Evolutionary conservation across 2,329 filamentous ascomycete species (phyloP), one percentile per base, ranked within the genome.

Genomic region (Pseudogymnoascus destructans): DNA sequence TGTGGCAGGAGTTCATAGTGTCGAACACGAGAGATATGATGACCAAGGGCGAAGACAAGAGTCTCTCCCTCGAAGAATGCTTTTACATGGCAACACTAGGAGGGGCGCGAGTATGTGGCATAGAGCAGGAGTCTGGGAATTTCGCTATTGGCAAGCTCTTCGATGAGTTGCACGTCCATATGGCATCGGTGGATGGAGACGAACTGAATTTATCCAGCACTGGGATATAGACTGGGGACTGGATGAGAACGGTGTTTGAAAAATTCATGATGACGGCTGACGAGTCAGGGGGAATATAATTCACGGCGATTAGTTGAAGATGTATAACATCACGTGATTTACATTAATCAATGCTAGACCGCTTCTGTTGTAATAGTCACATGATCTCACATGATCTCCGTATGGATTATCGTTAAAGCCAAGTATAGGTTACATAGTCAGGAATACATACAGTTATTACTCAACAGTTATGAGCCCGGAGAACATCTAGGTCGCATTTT

Each of bases 251-350:
- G 13, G 21, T 60, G 2, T 69, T 95, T 0, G 87, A 88, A 58
- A 96, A 96, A 75, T 96, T 92, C 90, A 74, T 96, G 61, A 96
- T 87, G 73, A 86, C 80, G 62, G 92, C 92, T 0, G 90, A 96
- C 73, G 91, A 96, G 89, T 96, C 3, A 82, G 77, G 67, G 92
- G 92, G 2, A 74, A 32, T 52, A 30, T 52, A 30, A 32, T 52
- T 30, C 23, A 9, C 10, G 3, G 46, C 13, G 2, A 15, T 30
- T 52, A 32, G 25, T 11, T 27, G 23, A 5, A 30, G 25, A 19
- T 4, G 5, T 5, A 5, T 5, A 30, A 19, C 3, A 11, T 52
- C 46, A 52, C 46, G 25, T 52, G 46, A 30, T 19, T 13, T 3
- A 32, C 15, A 11, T 1, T 3, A 32, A 52, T 52, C 10, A 9